Evolutionary conservation across 1,284 basidiomycete genomes (phyloP).

Genomic region (Leccinum variabile): DNA sequence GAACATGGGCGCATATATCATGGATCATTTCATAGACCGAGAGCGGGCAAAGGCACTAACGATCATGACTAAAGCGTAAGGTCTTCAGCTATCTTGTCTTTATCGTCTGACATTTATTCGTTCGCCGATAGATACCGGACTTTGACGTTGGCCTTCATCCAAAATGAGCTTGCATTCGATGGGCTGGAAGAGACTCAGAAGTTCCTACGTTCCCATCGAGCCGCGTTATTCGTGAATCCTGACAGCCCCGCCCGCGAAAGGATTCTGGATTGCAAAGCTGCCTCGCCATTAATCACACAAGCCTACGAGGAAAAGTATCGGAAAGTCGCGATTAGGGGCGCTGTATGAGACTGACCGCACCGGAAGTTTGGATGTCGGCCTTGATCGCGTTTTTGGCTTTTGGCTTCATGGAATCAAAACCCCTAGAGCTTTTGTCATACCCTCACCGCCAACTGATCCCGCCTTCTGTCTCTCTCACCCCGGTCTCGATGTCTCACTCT

Average conservation of each 20-base stretch:
- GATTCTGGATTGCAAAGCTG: constrained; percentile 66
- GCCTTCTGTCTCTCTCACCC: constrained; percentile 16
- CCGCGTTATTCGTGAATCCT: constrained; percentile 69
- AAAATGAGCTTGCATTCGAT: constrained; percentile 84
- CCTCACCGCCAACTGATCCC: constrained; percentile 11
- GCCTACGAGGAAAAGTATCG: constrained; percentile 75
- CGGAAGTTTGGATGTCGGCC: constrained; percentile 10
- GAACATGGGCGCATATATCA: constrained; percentile 98
- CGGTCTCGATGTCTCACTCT: constrained; percentile 4
- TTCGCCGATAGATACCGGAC: constrained; percentile 65
- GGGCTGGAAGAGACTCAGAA: constrained; percentile 58
- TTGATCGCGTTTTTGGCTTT: constrained; percentile 3
- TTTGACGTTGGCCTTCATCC: constrained; percentile 77
- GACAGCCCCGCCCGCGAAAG: constrained; percentile 58
- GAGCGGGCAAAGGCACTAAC: constrained; percentile 88
- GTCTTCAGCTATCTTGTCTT: constrained; percentile 4
- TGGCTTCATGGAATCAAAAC: constrained; percentile 20
- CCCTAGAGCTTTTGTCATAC: constrained; percentile 15
- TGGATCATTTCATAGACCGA: constrained; percentile 97
- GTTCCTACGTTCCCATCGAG: constrained; percentile 75
- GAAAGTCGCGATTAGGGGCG: constrained; percentile 73
- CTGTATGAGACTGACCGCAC: constrained; percentile 41
- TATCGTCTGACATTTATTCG: constrained; percentile 4
- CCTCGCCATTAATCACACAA: constrained; percentile 51
- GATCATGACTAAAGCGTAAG: constrained; percentile 91